Percentiles rank a stretch among this genome's conserved stretches.
These are phyloP conservation scores for Alternaria triticimaculans DNA, from an alignment of 2,329 filamentous ascomycete genomes.

Conservation along the genomic window DNA sequence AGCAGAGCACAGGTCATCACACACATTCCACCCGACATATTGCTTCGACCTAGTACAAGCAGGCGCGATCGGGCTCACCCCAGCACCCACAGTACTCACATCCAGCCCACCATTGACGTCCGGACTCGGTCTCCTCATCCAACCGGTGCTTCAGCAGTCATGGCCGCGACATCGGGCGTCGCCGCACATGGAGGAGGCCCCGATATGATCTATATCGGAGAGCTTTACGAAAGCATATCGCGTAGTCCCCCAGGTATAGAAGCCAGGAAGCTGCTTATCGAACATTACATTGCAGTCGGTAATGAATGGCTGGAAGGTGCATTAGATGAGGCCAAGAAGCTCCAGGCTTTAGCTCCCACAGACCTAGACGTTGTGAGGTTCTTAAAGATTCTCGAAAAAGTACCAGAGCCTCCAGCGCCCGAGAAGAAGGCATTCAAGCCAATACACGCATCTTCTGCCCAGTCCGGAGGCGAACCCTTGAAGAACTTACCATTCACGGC, in stretches of 20 bases:
- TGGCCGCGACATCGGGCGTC: constrained; percentile 13
- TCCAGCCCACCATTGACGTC: not conserved
- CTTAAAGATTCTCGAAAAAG: constrained; percentile 29
- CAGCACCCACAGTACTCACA: not conserved
- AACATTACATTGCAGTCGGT: constrained; percentile 42
- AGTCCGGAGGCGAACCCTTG: constrained; percentile 18
- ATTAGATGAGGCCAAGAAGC: constrained; percentile 34
- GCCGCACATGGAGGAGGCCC: constrained; percentile 30
- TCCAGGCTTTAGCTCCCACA: constrained; percentile 28
- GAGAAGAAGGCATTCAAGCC: constrained; percentile 1
- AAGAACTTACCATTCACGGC: constrained; percentile 17
- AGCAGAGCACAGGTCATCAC: not conserved
- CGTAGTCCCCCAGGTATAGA: constrained; percentile 36
- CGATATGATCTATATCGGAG: constrained; percentile 41
- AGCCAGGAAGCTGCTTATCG: constrained; percentile 39
- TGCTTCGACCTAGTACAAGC: not conserved
- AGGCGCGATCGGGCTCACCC: not conserved
- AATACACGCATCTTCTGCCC: not conserved
- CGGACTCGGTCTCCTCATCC: not conserved
- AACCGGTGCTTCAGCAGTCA: not conserved
- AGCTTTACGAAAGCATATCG: constrained; percentile 41
- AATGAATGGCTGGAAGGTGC: constrained; percentile 42
- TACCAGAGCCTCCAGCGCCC: constrained; percentile 26
- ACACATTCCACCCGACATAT: not conserved
- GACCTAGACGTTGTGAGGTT: constrained; percentile 35